Conservation (phyloP, 768 basidiomycete species). For the Suillus brevipes region DNA sequence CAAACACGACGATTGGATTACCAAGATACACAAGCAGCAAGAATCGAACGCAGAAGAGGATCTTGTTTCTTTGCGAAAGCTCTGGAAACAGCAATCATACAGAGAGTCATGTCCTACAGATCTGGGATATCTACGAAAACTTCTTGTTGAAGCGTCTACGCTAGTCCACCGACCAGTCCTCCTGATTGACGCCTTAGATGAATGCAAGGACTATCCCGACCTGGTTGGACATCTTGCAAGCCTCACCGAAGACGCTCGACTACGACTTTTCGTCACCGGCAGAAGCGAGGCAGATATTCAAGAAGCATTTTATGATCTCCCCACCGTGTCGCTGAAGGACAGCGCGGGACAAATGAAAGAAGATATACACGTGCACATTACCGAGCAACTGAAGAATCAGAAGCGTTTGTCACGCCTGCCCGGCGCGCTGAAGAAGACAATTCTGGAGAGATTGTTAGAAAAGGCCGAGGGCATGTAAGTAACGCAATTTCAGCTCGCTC, state of each 20-base stretch:
- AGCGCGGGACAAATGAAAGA: background rate
- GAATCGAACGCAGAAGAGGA: background rate
- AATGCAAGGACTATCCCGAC: conserved; percentile 7
- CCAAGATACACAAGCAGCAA: background rate
- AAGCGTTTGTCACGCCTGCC: background rate
- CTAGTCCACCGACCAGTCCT: background rate
- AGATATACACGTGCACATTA: conserved; percentile 6
- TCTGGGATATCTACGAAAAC: background rate
- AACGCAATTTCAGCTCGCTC: background rate
- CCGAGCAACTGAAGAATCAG: background rate
- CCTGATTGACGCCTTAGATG: conserved; percentile 15
- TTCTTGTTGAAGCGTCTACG: background rate
- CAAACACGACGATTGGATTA: background rate
- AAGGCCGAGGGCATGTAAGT: conserved; percentile 12
- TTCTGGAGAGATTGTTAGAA: background rate
- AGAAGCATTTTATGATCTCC: background rate
- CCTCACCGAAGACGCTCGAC: background rate
- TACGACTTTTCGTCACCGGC: conserved; percentile 11
- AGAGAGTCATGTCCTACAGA: background rate
- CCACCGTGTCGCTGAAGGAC: conserved; percentile 5
- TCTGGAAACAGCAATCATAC: background rate
- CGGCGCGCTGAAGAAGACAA: background rate
- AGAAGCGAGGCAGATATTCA: background rate
- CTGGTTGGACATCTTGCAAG: background rate
- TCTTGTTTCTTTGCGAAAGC: background rate